Base-by-base conservation (phyloP, 345 rosid genomes). In the Durio zibethinus region DNA sequence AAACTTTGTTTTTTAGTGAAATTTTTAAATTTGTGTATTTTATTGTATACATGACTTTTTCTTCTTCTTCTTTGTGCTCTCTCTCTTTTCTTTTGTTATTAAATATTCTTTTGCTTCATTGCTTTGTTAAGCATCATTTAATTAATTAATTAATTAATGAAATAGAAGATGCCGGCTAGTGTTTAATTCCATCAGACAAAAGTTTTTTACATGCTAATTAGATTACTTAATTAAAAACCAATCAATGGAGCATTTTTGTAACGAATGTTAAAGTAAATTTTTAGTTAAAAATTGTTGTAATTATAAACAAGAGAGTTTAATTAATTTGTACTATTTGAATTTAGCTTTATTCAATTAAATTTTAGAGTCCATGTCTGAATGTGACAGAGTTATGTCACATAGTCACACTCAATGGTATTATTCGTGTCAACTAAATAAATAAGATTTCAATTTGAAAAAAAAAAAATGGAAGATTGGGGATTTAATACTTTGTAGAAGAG, bases 1-100 rank as follows among this genome's bases (percentile, higher is more conserved):
- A 29, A 42, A 50, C 62, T 70, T 25, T 64, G 36, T 35, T 69
- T 68, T 73, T 78, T 74, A 53, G 62, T 68, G 53, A 63, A 15
- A 72, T 40, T 72, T 57, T 69, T 53, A 74, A 76, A 74, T 81
- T 80, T 72, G 67, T 84, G 84, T 78, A 86, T 81, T 80, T 80
- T 74, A 81, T 77, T 79, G 81, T 83, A 75, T 76, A 79, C 87
- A 73, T 54, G 76, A 54, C 56, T 15, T 63, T 21, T 47, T 59
- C 12, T 45, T 69, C n/a, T 47, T 59, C 12, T 45, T 69, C n/a
- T 77, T 45, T 20, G 57, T 53, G 48, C 63, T 64, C 69, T 27
- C 36, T 33, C n/a, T n/a, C n/a, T n/a, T n/a, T n/a, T n/a, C n/a
- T n/a, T n/a, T n/a, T n/a, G n/a, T n/a, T n/a, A n/a, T n/a, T n/a